These are phyloP conservation scores for Cryptococcus sp. DNA, from an alignment of 1,284 basidiomycete genomes.

Conservation along the genomic window DNA sequence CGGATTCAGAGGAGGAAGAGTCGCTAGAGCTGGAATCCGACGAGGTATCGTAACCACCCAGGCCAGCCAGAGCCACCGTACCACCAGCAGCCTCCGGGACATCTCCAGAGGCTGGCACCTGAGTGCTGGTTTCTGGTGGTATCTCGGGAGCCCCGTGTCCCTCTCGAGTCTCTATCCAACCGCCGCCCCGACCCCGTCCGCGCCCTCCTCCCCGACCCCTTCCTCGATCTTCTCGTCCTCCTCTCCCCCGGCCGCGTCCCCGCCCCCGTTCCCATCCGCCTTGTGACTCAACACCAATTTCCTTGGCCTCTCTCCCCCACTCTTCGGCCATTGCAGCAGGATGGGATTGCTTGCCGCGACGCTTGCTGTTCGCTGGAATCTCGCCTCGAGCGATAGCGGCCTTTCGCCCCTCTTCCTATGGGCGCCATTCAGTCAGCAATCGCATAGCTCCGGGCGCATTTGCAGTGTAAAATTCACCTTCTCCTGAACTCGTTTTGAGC, in stretches of 20 bases:
- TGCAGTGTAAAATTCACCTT: conserved; percentile 53
- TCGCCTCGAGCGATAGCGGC: conserved; percentile 77
- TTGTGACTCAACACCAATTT: background rate
- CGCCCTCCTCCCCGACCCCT: conserved; percentile 31
- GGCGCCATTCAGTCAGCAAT: background rate
- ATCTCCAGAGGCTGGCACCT: background rate
- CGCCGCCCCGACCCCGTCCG: conserved; percentile 2
- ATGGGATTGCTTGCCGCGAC: conserved; percentile 28
- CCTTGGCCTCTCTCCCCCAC: conserved; percentile 32
- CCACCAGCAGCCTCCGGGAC: background rate
- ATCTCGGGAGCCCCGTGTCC: background rate
- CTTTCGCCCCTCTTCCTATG: conserved; percentile 60
- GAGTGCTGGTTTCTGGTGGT: background rate
- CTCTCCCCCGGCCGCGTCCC: conserved; percentile 34
- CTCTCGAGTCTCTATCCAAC: background rate
- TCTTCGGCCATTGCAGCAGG: conserved; percentile 42
- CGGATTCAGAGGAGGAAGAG: conserved; percentile 12
- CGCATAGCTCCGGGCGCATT: background rate
- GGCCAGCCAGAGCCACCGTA: background rate
- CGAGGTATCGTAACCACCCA: conserved; percentile 15
- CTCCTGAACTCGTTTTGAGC: conserved; percentile 63
- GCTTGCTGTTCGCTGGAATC: conserved; percentile 52
- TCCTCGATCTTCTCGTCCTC: conserved; percentile 31
- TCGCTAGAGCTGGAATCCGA: background rate
- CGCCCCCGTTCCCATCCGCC: background rate